Evolutionary conservation across 2,329 filamentous ascomycete genomes (phyloP), one percentile per base, ranked within the genome.

Genomic region (Fusarium bactridioides): DNA sequence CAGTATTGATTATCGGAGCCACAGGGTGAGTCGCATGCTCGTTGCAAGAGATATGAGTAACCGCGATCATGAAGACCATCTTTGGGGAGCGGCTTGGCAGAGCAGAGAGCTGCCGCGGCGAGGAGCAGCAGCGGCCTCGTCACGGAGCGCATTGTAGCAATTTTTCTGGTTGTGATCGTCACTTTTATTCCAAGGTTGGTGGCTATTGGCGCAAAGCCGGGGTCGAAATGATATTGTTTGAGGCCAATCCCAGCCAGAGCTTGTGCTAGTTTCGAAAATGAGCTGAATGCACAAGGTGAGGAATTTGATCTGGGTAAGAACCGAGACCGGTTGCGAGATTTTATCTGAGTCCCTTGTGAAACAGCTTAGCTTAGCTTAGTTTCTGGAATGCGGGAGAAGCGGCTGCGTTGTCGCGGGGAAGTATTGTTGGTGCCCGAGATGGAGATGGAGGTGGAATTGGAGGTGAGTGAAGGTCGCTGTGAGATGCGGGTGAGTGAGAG

Each of bases 1-100:
- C 89, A 91, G 79, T 85, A 86, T 78, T 88, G 84, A 74, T 86
- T 86, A 60, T 88, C 80, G 57, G 81, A 79, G 68, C 89, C 89
- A 79, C 89, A 91, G 80, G 85, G 85, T 40, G 84, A 78, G 50
- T 79, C 82, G 81, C 88, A 90, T 62, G 78, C 79, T 69, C 87
- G 84, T 25, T 79, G 81, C 81, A 85, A 82, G 44, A 90, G 83
- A 69, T 83, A 89, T 61, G 85, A 85, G 74, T 83, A 85, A 73
- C 86, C 87, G 35, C 73, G 64, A 75, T 85, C 84, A 75, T 86
- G 84, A 35, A 87, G 77, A 66, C 82, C 81, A 73, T 88, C 85
- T 76, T 82, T 83, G 45, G 87, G 87, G 64, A 83, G 86, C 0
- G 89, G 88, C 29, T 80, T 78, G 23, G 87, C 87, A 55, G 78